Percentiles rank a stretch among this genome's conserved stretches.
Conservation (phyloP, 768 basidiomycete species). For the Mycena latifolia region DNA sequence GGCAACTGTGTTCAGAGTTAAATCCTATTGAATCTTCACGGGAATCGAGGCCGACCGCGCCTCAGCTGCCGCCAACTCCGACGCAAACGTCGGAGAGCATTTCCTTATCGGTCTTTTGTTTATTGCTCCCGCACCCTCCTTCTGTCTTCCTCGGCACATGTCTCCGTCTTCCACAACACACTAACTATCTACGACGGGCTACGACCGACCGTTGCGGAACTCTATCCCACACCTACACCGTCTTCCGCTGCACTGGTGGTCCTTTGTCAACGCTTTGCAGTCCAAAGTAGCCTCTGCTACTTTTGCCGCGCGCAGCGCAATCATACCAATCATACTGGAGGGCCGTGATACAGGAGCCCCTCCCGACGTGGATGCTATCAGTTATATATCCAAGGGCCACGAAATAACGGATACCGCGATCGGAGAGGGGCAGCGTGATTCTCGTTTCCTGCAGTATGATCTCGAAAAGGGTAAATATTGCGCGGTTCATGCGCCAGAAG, state of each 20-base stretch:
- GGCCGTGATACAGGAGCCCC: slow-evolving; percentile 13
- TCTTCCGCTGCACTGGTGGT: not conserved
- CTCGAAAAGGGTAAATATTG: slow-evolving; percentile 15
- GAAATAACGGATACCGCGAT: slow-evolving; percentile 25
- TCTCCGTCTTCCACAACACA: not conserved
- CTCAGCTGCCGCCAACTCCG: too few species aligned
- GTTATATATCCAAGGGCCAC: slow-evolving; percentile 15
- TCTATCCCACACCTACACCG: not conserved
- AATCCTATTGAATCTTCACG: too few species aligned
- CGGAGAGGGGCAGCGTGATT: slow-evolving; percentile 22
- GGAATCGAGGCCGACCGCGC: too few species aligned
- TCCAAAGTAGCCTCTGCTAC: slow-evolving; percentile 1
- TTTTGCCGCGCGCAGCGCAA: not conserved
- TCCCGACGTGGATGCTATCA: slow-evolving; percentile 29
- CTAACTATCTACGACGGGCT: not conserved
- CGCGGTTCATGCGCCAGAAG: not conserved
- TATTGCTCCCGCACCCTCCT: not conserved
- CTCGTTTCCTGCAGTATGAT: slow-evolving; percentile 13
- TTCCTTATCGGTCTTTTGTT: not conserved
- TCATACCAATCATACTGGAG: slow-evolving; percentile 22
- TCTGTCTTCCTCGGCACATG: not conserved
- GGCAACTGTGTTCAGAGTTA: too few species aligned
- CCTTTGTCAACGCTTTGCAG: not conserved
- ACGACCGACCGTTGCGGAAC: not conserved
- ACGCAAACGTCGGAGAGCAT: too few species aligned